Evolutionary conservation across 208 protist species (phyloP), one percentile per base, ranked within the genome.

Genomic region (Herpetomonas muscarum): DNA sequence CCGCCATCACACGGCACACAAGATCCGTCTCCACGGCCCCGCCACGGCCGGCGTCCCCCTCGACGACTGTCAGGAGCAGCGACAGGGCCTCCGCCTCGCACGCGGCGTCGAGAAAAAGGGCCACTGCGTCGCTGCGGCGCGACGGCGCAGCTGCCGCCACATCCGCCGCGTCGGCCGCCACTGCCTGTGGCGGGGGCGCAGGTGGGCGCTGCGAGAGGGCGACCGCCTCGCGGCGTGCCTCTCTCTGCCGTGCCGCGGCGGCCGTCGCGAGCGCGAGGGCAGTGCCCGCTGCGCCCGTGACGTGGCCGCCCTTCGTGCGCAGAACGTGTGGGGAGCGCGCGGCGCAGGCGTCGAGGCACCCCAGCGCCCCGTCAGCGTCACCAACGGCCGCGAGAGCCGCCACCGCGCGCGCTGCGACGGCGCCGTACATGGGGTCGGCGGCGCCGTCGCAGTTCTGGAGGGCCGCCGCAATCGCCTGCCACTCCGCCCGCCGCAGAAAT

Each of bases 71-170:
- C n/a, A n/a, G n/a, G n/a, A n/a, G n/a, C n/a, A n/a, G n/a, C 57
- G 57, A 41, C 63, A 57, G 51, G 63, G 57, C 46, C 51, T 58
- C 34, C 63, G 37, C 32, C 34, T 51, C 28, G 49, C 50, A 9
- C 64, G 57, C n/a, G 49, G 41, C 26, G 64, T 55, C 19, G 53
- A 56, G n/a, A n/a, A n/a, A n/a, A n/a, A n/a, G n/a, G n/a, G n/a
- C n/a, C n/a, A n/a, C n/a, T n/a, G n/a, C n/a, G n/a, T n/a, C n/a
- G n/a, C n/a, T n/a, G n/a, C n/a, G n/a, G n/a, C n/a, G n/a, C n/a
- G n/a, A n/a, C n/a, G n/a, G n/a, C n/a, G n/a, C n/a, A n/a, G n/a
- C n/a, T n/a, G n/a, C n/a, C n/a, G n/a, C n/a, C n/a, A n/a, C n/a
- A n/a, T n/a, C n/a, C n/a, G n/a, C n/a, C n/a, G n/a, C n/a, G n/a